Percentiles rank a stretch among this genome's conserved stretches.
phyloP scores from a whole-genome alignment of 2,329 filamentous ascomycete genomes.

The Botrytis hyacinthi region DNA sequence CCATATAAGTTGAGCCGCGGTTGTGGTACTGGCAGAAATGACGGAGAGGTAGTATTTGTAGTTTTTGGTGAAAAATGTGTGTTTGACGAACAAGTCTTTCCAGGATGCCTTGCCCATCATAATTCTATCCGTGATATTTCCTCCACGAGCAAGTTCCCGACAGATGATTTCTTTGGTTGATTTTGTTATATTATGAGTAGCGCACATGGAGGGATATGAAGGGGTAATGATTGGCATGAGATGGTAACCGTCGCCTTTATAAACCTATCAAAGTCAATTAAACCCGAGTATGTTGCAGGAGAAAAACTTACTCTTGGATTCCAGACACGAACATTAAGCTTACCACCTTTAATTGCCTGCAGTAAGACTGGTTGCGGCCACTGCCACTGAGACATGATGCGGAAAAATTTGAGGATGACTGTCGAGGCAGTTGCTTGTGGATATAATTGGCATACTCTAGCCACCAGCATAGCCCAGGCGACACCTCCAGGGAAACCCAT shows the following conservation, averaged over 20 bases:
- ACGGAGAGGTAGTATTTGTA: conserved; percentile 97
- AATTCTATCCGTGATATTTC: conserved; percentile 75
- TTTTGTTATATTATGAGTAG: conserved; percentile 87
- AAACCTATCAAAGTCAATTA: conserved; percentile 30
- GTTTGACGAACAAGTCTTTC: conserved; percentile 85
- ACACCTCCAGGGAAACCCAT: conserved; percentile 96
- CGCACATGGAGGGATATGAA: conserved; percentile 96
- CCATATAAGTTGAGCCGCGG: conserved; percentile 84
- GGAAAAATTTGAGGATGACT: conserved; percentile 91
- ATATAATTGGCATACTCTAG: conserved; percentile 92
- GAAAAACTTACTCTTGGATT: conserved; percentile 70
- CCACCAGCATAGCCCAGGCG: conserved; percentile 97
- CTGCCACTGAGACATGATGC: conserved; percentile 84
- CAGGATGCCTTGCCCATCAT: conserved; percentile 73
- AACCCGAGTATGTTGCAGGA: conserved; percentile 21
- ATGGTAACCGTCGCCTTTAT: conserved; percentile 66
- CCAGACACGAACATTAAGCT: conserved; percentile 83
- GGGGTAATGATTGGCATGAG: conserved; percentile 98
- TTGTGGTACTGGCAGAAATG: conserved; percentile 75
- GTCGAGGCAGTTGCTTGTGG: conserved; percentile 86
- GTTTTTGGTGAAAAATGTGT: conserved; percentile 87
- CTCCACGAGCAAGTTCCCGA: conserved; percentile 75
- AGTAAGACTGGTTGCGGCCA: conserved; percentile 94
- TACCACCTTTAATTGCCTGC: conserved; percentile 80
- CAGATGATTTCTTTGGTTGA: conserved; percentile 85